Percentiles rank a stretch among this genome's conserved stretches.
Conservation (phyloP, 306 rosid species). For the Delonix regia region DNA sequence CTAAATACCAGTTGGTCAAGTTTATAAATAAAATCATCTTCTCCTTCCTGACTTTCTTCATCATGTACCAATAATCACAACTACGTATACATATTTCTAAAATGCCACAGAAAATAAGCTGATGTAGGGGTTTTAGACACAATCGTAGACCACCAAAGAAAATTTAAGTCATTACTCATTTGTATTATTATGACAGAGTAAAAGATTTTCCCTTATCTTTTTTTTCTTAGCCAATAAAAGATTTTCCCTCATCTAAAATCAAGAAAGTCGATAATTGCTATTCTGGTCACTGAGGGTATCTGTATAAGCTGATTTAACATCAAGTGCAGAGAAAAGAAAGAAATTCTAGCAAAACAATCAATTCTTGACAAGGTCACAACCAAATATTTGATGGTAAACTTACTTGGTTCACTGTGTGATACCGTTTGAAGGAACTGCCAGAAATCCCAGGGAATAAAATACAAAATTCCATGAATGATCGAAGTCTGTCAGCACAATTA, state of each 20-base stretch:
- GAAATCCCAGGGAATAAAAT: conserved; percentile 81
- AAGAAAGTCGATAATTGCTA: conserved; percentile 7
- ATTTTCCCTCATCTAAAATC: conserved; percentile 13
- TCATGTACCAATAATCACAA: neutral
- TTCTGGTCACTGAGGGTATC: neutral
- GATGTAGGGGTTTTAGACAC: neutral
- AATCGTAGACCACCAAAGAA: neutral
- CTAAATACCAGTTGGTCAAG: neutral
- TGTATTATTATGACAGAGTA: neutral
- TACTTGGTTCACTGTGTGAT: conserved; percentile 54
- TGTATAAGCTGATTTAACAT: neutral
- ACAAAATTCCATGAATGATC: conserved; percentile 94
- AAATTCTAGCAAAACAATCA: conserved; percentile 26
- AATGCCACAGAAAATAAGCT: neutral
- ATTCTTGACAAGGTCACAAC: conserved; percentile 21
- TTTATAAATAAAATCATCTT: neutral
- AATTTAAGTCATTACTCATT: neutral
- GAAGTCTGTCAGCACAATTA: conserved; percentile 65
- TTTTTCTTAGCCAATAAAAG: too few relatives aligned
- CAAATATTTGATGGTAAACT: conserved; percentile 35
- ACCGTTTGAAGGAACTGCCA: conserved; percentile 60
- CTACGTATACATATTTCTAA: neutral
- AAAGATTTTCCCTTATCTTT: conserved; percentile 3
- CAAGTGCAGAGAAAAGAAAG: conserved; percentile 1
- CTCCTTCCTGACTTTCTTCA: neutral